These are phyloP conservation scores for Ochromonadaceae sp. DNA, from an alignment of 352 stramenopile species.

Conservation along the genomic window DNA sequence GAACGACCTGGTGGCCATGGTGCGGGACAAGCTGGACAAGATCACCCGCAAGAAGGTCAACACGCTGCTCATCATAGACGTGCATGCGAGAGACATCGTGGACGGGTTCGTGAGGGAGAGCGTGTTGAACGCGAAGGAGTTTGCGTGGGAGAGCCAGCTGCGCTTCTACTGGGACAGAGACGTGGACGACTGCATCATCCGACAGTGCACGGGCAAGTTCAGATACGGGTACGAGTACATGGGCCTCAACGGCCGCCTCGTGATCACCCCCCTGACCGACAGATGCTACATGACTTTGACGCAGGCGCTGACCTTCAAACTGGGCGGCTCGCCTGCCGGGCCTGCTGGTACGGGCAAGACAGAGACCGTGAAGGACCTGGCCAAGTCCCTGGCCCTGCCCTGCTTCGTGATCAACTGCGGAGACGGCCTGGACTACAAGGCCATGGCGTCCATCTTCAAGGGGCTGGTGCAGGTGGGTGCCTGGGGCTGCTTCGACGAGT, in stretches of 20 bases:
- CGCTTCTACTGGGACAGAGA: conserved; percentile 53
- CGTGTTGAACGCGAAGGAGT: conserved; percentile 72
- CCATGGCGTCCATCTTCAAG: conserved; percentile 73
- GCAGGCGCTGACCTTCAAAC: conserved; percentile 69
- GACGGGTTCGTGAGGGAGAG: conserved; percentile 76
- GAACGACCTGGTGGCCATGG: conserved; percentile 67
- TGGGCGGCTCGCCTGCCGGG: conserved; percentile 68
- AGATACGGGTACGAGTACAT: conserved; percentile 78
- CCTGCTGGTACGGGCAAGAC: conserved; percentile 79
- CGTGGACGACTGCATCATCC: conserved; percentile 42
- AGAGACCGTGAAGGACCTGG: conserved; percentile 80
- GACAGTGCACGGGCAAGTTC: conserved; percentile 58
- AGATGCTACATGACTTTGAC: conserved; percentile 78
- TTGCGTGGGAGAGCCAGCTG: conserved; percentile 78
- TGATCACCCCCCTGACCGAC: conserved; percentile 78
- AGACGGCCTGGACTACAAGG: conserved; percentile 83
- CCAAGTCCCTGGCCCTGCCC: conserved; percentile 82
- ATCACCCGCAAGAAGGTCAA: conserved; percentile 80
- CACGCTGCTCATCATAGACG: conserved; percentile 83
- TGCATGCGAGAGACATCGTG: conserved; percentile 81
- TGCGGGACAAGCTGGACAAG: conserved; percentile 62
- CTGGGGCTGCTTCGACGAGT: conserved; percentile 86
- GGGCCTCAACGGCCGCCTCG: conserved; percentile 70
- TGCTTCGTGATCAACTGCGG: conserved; percentile 85
- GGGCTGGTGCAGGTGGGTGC: conserved; percentile 72